phyloP scores from a whole-genome alignment of 192 early-diverging fungal species.

The Cladochytrium replicatum region DNA sequence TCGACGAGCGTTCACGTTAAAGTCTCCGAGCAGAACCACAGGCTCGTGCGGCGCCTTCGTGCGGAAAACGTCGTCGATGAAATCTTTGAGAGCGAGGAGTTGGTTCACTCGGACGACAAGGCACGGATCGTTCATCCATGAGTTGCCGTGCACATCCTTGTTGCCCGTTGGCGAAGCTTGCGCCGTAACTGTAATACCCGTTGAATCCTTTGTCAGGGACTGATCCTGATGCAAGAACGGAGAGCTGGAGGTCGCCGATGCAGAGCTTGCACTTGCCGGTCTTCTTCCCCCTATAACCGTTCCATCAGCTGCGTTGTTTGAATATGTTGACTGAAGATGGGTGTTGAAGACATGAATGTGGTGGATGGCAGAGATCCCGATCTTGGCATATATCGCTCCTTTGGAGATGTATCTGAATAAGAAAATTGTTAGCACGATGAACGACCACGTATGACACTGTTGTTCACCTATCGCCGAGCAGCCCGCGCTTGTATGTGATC shows the following conservation, averaged over 20 bases:
- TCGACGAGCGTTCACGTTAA: constrained; percentile 55
- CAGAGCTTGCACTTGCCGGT: no score
- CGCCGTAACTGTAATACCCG: no score
- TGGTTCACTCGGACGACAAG: constrained; percentile 53
- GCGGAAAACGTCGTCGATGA: constrained; percentile 44
- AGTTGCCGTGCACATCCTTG: constrained; percentile 42
- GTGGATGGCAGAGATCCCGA: constrained; percentile 36
- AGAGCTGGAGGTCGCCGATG: no score
- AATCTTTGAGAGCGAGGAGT: constrained; percentile 52
- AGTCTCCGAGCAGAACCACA: constrained; percentile 54
- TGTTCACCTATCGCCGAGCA: constrained; percentile 60
- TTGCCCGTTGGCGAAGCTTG: no score
- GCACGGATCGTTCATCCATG: constrained; percentile 45
- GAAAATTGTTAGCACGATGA: constrained; percentile 7
- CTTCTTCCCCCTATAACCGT: no score
- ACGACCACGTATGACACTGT: background rate
- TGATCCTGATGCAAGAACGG: no score
- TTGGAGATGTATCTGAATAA: constrained; percentile 45
- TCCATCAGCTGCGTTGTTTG: constrained; percentile 24
- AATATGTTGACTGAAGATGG: constrained; percentile 66
- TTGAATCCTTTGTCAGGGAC: no score
- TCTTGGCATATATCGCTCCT: constrained; percentile 67
- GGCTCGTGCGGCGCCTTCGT: constrained; percentile 37
- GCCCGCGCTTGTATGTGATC: constrained; percentile 55
- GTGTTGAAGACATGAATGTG: constrained; percentile 69